Base-by-base conservation (phyloP, 1,284 basidiomycete species). In the Rhodotorula glutinis region DNA sequence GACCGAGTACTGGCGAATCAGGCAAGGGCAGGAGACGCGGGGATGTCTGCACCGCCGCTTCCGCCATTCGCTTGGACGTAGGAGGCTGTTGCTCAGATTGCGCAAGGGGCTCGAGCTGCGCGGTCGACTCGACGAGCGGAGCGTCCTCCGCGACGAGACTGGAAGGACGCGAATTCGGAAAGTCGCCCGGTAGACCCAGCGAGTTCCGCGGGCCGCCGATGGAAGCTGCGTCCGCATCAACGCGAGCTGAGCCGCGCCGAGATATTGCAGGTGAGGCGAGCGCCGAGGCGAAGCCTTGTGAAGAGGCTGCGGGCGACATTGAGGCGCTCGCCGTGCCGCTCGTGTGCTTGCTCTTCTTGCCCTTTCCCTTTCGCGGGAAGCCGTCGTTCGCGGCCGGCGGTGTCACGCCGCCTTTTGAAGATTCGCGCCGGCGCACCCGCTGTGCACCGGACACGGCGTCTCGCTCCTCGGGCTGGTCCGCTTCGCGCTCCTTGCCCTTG, bases 341-440 rank as follows among this genome's bases (percentile, higher is more conserved):
- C 23, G 29, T 21, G 8, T 33, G 53, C 57, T 65, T 59, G 44
- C 67, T 64, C 47, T 66, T 66, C 54, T 61, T 69, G 41, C 53
- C 43, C 25, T 56, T 62, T 11, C 40, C 38, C 30, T 59, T 60
- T 21, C 57, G 53, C 16, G 19, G 11, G 4, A 47, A 10, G 17
- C 38, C 54, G 17, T 46, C 66, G 7, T 38, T 11, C n/a, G 11
- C 40, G 1, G 5, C 13, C 16, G 40, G 29, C 49, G 40, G 30
- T 17, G 59, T 29, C 4, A 29, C 23, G 23, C 23, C 23, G 23
- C 16, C 43, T 17, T n/a, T 21, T 16, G 29, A 23, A n/a, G 21
- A 23, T 3, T 3, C 40, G 9, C 41, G 14, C 16, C 41, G 17
- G 2, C 33, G 33, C n/a, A 25, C 16, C 21, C 9, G 43, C 21